A percentile compares a stretch with the other conserved stretches of the same genome.
phyloP scores from a whole-genome alignment of 495 filamentous ascomycete species.

The Tuber microsphaerosporum region DNA sequence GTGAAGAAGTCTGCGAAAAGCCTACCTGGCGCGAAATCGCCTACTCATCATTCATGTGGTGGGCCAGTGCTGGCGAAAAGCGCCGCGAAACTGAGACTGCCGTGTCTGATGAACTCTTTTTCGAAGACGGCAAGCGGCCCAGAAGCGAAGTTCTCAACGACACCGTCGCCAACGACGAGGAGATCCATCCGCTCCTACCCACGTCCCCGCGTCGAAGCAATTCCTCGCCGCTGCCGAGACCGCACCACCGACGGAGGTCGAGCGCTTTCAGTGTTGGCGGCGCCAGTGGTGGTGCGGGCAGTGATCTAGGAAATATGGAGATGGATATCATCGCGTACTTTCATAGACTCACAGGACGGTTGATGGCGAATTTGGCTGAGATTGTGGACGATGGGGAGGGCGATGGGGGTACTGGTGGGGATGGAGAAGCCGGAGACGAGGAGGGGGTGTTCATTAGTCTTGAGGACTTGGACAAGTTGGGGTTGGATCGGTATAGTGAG shows the following conservation, averaged over 20 bases:
- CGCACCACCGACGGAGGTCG: conserved; percentile 36
- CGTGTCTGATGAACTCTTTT: conserved; percentile 37
- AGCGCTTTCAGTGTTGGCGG: conserved; percentile 18
- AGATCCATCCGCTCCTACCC: conserved; percentile 37
- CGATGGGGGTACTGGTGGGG: conserved; percentile 32
- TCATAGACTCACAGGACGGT: conserved; percentile 68
- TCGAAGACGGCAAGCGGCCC: conserved; percentile 40
- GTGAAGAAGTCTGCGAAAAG: conserved; percentile 38
- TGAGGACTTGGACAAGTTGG: conserved; percentile 38
- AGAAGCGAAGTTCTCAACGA: conserved; percentile 45
- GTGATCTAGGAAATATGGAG: conserved; percentile 45
- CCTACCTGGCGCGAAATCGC: conserved; percentile 83
- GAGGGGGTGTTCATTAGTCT: conserved; percentile 36
- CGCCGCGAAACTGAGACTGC: conserved; percentile 43
- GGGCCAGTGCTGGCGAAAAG: conserved; percentile 90
- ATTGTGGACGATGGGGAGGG: conserved; percentile 56
- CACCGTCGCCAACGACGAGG: conserved; percentile 45
- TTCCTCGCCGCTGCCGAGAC: conserved; percentile 11
- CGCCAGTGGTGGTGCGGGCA: neutral
- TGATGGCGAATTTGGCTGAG: conserved; percentile 63
- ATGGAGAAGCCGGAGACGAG: conserved; percentile 45
- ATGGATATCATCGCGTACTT: conserved; percentile 85
- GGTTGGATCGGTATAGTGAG: conserved; percentile 24
- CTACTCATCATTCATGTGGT: conserved; percentile 93
- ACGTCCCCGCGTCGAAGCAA: conserved; percentile 34